These are phyloP conservation scores for Chaetomiaceae sp. DNA, from an alignment of 2,329 filamentous ascomycete genomes.

Conservation along the genomic window DNA sequence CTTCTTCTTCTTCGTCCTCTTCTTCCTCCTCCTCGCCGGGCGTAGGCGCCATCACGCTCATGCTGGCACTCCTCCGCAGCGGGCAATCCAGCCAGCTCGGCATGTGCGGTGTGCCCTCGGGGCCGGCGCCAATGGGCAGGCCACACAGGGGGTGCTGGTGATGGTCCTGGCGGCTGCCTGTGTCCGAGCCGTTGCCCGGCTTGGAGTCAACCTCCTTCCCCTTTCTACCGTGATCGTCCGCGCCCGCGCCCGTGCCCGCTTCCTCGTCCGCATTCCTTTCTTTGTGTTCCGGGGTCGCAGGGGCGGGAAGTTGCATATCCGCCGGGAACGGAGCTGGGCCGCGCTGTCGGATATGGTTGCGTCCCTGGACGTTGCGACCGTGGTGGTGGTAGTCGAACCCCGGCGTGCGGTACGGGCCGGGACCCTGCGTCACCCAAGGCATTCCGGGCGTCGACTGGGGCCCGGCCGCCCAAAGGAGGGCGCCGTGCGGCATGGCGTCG, in stretches of 20 bases:
- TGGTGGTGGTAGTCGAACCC: background rate
- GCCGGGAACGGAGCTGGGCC: too few relatives aligned
- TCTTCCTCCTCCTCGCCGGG: background rate
- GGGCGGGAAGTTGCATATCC: too few relatives aligned
- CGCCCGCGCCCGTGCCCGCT: too few relatives aligned
- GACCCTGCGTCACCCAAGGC: background rate
- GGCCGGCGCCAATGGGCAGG: constrained; percentile 40
- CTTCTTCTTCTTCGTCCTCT: background rate
- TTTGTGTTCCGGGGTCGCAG: too few relatives aligned
- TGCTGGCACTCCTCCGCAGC: constrained; percentile 1
- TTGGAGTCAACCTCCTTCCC: too few relatives aligned
- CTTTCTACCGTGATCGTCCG: too few relatives aligned
- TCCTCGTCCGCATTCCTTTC: too few relatives aligned
- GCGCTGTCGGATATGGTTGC: background rate
- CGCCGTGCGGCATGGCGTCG: constrained; percentile 15
- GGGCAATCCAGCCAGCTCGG: constrained; percentile 31
- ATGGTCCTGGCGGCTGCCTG: too few relatives aligned
- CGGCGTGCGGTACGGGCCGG: constrained; percentile 13
- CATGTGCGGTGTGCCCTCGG: constrained; percentile 36
- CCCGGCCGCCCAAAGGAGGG: constrained; percentile 5
- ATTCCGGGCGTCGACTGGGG: background rate
- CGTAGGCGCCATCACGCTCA: too few relatives aligned
- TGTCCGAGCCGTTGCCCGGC: too few relatives aligned
- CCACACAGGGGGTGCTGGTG: constrained; percentile 31
- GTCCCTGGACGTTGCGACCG: background rate